Conservation (phyloP, 371 early-diverging fungal species). For the Syncephalastrum contaminatum region DNA sequence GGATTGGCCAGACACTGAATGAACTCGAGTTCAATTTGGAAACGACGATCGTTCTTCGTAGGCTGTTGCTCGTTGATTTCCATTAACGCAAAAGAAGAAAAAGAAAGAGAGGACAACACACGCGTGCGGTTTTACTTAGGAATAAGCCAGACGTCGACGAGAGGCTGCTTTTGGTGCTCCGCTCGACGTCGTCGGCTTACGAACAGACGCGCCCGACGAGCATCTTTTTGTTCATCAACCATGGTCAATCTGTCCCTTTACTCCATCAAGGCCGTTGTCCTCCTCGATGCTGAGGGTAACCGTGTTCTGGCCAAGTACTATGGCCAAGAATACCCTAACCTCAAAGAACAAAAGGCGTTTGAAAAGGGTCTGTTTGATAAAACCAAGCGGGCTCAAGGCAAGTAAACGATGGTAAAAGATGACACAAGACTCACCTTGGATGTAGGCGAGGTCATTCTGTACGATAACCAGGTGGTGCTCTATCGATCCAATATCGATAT, state of each 20-base stretch:
- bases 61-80: no score
- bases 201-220: no score
- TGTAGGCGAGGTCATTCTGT: conserved; percentile 84
- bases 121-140: no score
- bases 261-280: conserved; percentile 82
- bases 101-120: no score
- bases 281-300: conserved; percentile 93
- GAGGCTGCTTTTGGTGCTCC: no score
- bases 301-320: conserved; percentile 94
- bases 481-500: conserved; percentile 86
- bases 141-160: no score
- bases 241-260: conserved; percentile 85
- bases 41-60: conserved; percentile 23
- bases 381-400: conserved; percentile 72
- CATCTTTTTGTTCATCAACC: conserved; percentile 2
- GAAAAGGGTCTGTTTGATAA: conserved; percentile 92
- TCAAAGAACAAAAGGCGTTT: conserved; percentile 89
- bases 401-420: conserved; percentile 3
- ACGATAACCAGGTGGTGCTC: conserved; percentile 87
- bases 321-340: conserved; percentile 48
- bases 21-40: conserved; percentile 93
- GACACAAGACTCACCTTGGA: neutral
- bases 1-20: conserved; percentile 94
- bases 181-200: no score
- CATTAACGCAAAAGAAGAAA: no score